Evolutionary conservation across 345 rosid species (phyloP).

Genomic region (Syzygium oleosum): DNA sequence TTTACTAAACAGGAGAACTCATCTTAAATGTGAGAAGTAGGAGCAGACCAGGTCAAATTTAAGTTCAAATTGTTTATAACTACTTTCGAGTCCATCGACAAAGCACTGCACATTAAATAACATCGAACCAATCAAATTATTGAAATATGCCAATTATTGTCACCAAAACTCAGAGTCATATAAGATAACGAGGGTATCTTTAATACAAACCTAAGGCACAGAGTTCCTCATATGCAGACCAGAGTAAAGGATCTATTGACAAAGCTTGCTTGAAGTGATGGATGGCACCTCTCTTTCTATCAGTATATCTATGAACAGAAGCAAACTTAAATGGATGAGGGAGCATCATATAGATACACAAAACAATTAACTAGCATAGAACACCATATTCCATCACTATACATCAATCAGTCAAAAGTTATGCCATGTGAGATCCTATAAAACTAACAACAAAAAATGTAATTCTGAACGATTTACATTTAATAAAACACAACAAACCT

Average conservation of each 20-base stretch:
- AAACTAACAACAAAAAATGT: background rate
- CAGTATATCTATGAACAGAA: conserved; percentile 62
- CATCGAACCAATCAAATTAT: background rate
- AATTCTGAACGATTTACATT: background rate
- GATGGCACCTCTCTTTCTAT: conserved; percentile 71
- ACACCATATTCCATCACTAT: background rate
- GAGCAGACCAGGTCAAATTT: background rate
- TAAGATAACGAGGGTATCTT: background rate
- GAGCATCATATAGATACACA: background rate
- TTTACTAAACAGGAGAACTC: background rate
- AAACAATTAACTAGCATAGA: background rate
- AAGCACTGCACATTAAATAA: background rate
- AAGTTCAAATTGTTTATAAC: background rate
- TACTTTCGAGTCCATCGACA: background rate
- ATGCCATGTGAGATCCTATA: background rate
- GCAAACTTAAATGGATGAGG: background rate
- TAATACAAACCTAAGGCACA: conserved; percentile 68
- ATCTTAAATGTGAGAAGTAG: background rate
- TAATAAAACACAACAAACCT: background rate
- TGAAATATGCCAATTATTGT: background rate
- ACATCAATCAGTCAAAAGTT: background rate
- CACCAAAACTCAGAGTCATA: background rate
- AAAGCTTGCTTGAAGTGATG: conserved; percentile 82
- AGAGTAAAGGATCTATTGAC: conserved; percentile 82
- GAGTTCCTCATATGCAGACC: conserved; percentile 95